Evolutionary conservation across 345 rosid genomes (phyloP).

Genomic region (Brassica carinata): DNA sequence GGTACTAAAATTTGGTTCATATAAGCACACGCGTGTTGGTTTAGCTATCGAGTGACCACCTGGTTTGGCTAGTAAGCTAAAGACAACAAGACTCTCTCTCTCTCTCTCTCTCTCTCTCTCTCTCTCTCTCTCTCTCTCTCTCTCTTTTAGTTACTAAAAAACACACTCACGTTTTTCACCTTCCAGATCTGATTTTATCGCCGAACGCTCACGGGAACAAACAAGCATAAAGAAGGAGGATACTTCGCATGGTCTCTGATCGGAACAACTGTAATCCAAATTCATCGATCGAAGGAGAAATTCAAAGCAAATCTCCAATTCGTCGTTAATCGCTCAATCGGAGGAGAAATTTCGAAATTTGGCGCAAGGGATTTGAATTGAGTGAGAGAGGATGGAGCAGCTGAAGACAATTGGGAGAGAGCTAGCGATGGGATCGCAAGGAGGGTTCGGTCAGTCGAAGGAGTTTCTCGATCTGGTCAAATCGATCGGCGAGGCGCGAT

Average conservation of each 20-base stretch:
- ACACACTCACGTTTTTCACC: constrained; percentile 21
- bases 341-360: constrained; percentile 4
- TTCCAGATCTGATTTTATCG: constrained; percentile 38
- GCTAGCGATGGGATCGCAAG: constrained; percentile 99
- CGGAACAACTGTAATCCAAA: background rate
- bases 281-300: background rate
- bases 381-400: constrained; percentile 65
- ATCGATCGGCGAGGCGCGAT: constrained; percentile 99
- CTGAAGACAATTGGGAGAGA: constrained; percentile 94
- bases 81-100: background rate
- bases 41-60: constrained; percentile 21
- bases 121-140: background rate
- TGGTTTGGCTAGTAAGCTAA: constrained; percentile 9
- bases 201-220: constrained; percentile 12
- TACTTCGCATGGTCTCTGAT: constrained; percentile 26
- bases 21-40: no score
- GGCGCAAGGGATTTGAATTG: background rate
- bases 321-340: constrained; percentile 1
- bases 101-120: background rate
- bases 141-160: constrained; percentile 8
- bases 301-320: background rate
- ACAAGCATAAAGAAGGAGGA: background rate
- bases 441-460: constrained; percentile 92
- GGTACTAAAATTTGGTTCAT: no score
- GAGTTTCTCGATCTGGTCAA: constrained; percentile 96